Base-by-base conservation (phyloP, 23 red algal species). In the Chondrus crispus region DNA sequence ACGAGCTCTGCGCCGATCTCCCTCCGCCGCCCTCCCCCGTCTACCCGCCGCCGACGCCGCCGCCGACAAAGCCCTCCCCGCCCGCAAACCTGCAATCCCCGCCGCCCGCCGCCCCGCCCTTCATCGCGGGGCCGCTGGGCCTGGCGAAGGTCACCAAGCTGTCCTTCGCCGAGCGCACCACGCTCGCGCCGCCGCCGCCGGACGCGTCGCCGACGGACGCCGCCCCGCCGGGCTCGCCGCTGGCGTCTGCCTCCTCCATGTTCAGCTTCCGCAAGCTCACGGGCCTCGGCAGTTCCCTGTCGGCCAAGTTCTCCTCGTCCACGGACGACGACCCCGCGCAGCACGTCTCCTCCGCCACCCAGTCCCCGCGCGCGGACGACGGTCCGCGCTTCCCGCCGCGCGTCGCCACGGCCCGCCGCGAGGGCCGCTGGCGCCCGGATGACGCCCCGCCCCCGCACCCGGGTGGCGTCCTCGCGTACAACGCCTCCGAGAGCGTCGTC, bases 251-350 rank as follows among this genome's bases (percentile, higher is more conserved):
- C 3, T 32, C 82, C 38, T 62, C 87, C 43, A 62, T 90, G 24
- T 90, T 90, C 74, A 62, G 48, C 50, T 90, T 90, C 36, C 87
- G 87, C 30, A 90, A 90, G 46, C 87, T 90, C 49, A 75, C 87
- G 38, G 87, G 45, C 20, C 72, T 90, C 30, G 52, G 52, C 14
- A 77, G 64, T 50, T 62, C 69, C 69, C 71, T 78, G 38, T 72
- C 81, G 38, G 69, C 80, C 3, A 78, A 78, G 70, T 75, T 77
- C 70, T 55, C 68, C 26, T 55, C 76, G 44, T 30, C 45, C 14
- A 36, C 46, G 37, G 46, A 49, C 52, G 76, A 55, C 43, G 76
- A 55, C 36, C 46, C 22, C 45, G 37, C 46, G 39, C 40, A 36
- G 19, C 36, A 13, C 22, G 76, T 55, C 7, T 35, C 76, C 46